Percentiles rank a stretch among this genome's conserved stretches.
These are phyloP conservation scores for Golovinomyces cichoracearum DNA, from an alignment of 2,329 filamentous ascomycete genomes.

Conservation along the genomic window DNA sequence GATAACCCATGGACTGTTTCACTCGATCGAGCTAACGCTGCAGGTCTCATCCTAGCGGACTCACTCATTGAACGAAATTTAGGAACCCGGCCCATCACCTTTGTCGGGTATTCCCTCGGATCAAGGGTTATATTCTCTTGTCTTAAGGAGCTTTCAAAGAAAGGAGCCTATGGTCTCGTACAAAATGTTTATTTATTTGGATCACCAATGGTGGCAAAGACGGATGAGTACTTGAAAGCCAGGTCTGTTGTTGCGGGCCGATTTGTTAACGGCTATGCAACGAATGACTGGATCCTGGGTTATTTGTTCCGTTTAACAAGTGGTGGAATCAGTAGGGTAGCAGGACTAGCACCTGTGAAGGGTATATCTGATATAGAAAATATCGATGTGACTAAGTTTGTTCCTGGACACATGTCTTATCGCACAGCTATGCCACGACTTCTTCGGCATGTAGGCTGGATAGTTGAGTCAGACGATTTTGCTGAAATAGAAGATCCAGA, in stretches of 20 bases:
- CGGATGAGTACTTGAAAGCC: slow-evolving; percentile 62
- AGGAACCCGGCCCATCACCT: slow-evolving; percentile 69
- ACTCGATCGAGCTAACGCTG: slow-evolving; percentile 62
- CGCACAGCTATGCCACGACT: slow-evolving; percentile 73
- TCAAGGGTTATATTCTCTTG: slow-evolving; percentile 82
- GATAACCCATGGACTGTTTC: slow-evolving; percentile 99
- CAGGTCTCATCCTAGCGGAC: slow-evolving; percentile 79
- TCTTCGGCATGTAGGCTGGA: slow-evolving; percentile 68
- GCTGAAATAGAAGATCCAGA: slow-evolving; percentile 92
- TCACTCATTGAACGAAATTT: slow-evolving; percentile 78
- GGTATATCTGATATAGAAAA: slow-evolving; percentile 66
- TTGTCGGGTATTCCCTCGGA: slow-evolving; percentile 85
- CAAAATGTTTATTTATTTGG: slow-evolving; percentile 94
- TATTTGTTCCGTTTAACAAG: slow-evolving; percentile 89
- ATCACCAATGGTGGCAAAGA: slow-evolving; percentile 71
- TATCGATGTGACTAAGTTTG: slow-evolving; percentile 59
- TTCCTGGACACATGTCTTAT: slow-evolving; percentile 91
- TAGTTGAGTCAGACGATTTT: slow-evolving; percentile 80
- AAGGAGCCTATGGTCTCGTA: slow-evolving; percentile 61
- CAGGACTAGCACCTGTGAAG: slow-evolving; percentile 55
- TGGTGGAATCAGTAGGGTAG: slow-evolving; percentile 70
- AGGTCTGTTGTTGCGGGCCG: slow-evolving; percentile 70
- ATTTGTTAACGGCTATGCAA: slow-evolving; percentile 83
- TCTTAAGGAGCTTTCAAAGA: slow-evolving; percentile 58
- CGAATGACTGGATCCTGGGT: slow-evolving; percentile 88